Percentiles rank a stretch among this genome's conserved stretches.
phyloP scores from a whole-genome alignment of 345 rosid genomes.

The thale cress (Arabidopsis thaliana) region TAIR10.1 NC_003070.9:9970001-9970500 shows the following conservation, averaged over 20 bases:
- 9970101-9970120: constrained; percentile 53
- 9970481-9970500: not conserved
- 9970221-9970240: constrained; percentile 1
- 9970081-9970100: constrained; percentile 45
- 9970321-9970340: not conserved
- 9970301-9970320: not conserved
- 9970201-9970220: constrained; percentile 33
- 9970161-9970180: constrained; percentile 47
- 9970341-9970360: not conserved
- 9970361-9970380: not conserved
- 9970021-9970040: not conserved
- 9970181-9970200: constrained; percentile 48
- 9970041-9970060: constrained; percentile 2
- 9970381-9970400: not conserved
- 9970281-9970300: constrained; percentile 5
- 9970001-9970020: not conserved
- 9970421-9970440: not conserved
- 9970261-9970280: not conserved
- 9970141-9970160: constrained; percentile 89
- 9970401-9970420: not conserved
- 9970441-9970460: not conserved
- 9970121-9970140: constrained; percentile 77
- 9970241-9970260: constrained; percentile 5
- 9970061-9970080: constrained; percentile 37
- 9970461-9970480: not conserved